Base-by-base conservation (phyloP, 192 early-diverging fungal genomes). In the Piromyces sp. region DNA sequence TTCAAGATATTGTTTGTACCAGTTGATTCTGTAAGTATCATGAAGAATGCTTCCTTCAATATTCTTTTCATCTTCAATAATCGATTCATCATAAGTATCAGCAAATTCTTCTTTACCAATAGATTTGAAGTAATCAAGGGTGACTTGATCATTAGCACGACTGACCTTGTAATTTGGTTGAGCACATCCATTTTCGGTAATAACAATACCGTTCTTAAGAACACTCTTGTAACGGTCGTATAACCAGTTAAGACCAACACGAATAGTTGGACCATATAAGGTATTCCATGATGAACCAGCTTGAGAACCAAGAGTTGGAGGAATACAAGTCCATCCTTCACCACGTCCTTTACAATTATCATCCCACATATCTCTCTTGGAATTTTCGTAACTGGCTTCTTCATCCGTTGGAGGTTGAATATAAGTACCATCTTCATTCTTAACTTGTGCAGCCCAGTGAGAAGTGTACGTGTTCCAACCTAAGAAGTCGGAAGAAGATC, bases 391-490 rank as follows among this genome's bases (percentile, higher is more conserved):
- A 6, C 17, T 51, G 19, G 42, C 42, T 51, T 51, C 42, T 51
- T 51, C 42, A 22, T 51, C 42, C 17, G 17, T 51, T 51, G 42
- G 42, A 22, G 42, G 42, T 51, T 51, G 17, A 51, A 51, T 16
- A 22, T 22, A 22, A 3, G 0, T 51, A 51, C 42, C 42, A 51
- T 51, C 42, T 51, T 51, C 42, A 51, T 51, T 22, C 17, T 51
- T 51, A 6, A 22, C 42, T 51, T 51, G 42, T 17, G 15, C 42
- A 51, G 42, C 42, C 42, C 42, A 88, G 37, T 33, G 40, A 13
- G 86, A 22, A 68, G 85, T 87, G 82, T 88, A 88, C 29, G 83
- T 82, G 84, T 88, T 88, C 37, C 87, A 80, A 29, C 81, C 86
- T 79, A 88, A 82, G 85, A 86, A 88, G 78, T 88, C 87, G 13